Conservation (phyloP, 371 early-diverging fungal species). For the Parasitella parasitica region DNA sequence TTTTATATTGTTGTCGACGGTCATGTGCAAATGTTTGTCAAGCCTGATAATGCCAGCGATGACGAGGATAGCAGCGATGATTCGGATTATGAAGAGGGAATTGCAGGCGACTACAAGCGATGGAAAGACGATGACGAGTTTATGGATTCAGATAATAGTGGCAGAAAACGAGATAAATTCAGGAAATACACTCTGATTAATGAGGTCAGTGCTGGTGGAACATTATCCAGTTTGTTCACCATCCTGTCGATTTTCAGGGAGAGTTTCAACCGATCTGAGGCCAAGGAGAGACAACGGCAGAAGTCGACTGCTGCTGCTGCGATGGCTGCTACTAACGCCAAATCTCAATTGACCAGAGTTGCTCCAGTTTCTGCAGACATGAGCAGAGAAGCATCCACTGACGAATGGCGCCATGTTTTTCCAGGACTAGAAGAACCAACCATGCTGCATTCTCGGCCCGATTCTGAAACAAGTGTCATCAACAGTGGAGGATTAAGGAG, state of each 20-base stretch:
- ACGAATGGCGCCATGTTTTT: slow-evolving; percentile 51
- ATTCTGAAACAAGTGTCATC: slow-evolving; percentile 4
- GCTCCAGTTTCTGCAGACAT: slow-evolving; percentile 11
- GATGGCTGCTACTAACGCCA: neutral
- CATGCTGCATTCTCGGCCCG: neutral
- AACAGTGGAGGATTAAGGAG: neutral
- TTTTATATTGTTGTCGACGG: slow-evolving; percentile 97
- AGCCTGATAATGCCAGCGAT: slow-evolving; percentile 39
- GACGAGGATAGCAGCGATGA: slow-evolving; percentile 30
- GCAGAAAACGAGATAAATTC: slow-evolving; percentile 30
- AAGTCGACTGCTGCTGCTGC: slow-evolving; percentile 2
- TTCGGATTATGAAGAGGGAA: slow-evolving; percentile 1
- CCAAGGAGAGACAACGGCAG: slow-evolving; percentile 44
- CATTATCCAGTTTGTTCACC: slow-evolving; percentile 89
- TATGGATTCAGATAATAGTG: neutral
- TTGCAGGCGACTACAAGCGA: slow-evolving; percentile 12
- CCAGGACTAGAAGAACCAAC: slow-evolving; percentile 33
- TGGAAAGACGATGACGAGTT: neutral
- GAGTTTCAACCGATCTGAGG: slow-evolving; percentile 62
- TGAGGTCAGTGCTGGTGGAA: slow-evolving; percentile 88
- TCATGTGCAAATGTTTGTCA: slow-evolving; percentile 80
- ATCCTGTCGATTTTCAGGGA: slow-evolving; percentile 91
- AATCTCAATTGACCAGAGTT: slow-evolving; percentile 4
- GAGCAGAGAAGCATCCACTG: slow-evolving; percentile 29
- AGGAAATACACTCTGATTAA: slow-evolving; percentile 77